Base-by-base conservation (phyloP, 2,329 filamentous ascomycete genomes). In the Microdochium paspali region DNA sequence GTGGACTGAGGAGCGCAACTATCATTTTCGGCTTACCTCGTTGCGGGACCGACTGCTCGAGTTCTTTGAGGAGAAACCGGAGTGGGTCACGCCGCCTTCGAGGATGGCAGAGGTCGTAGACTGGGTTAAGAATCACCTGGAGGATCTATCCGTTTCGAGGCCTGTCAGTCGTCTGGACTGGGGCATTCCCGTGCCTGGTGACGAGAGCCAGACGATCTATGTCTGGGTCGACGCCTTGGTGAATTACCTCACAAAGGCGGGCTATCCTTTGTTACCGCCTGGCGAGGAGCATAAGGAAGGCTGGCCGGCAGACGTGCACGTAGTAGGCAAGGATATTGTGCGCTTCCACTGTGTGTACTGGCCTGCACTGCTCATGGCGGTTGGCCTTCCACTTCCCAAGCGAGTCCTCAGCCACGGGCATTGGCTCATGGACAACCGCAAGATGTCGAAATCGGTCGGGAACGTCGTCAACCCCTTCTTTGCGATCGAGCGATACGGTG, bases 271-370 rank as follows among this genome's bases (percentile, higher is more conserved):
- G 28, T 89, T 85, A 80, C 67, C 80, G 1, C 83, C 86, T 0
- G 81, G 81, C 2, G 69, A 75, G 3, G 80, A 85, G 50, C 64
- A 72, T 13, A 69, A 68, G 20, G 76, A 77, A 45, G 82, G 87
- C 23, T 98, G 93, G 91, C 93, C 93, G 4, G 88, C 89, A 9
- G 84, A 98, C 63, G 76, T 93, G 18, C 93, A 98, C 43, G 81
- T 98, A 24, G 84, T 98, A 47, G 93, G 93, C 44, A 98, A 98
- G 66, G 93, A 98, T 63, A 98, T 98, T 54, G 74, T 95, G 49
- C 85, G 90, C 18, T 98, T 98, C 66, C 94, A 98, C 63, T 91
- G 88, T 65, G 84, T 98, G 44, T 98, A 98, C 72, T 98, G 94
- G 93, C 93, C 93, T 0, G 93, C 93, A 3, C 85, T 98, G 56